phyloP scores from a whole-genome alignment of 2,329 filamentous ascomycete genomes.

The Xylariaceae sp. region DNA sequence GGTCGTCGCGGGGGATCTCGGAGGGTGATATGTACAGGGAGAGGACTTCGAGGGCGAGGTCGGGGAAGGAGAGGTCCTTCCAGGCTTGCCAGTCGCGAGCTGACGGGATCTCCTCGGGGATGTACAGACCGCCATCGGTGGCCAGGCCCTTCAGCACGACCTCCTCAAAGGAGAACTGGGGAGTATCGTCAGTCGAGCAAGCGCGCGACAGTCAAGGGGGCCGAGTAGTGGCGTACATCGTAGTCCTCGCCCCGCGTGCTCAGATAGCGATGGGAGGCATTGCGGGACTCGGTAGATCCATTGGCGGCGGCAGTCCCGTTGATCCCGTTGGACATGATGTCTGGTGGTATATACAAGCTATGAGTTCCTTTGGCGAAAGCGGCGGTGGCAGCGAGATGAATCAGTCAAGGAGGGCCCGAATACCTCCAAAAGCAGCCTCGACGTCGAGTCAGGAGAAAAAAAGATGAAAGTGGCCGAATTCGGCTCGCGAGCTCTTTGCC shows the following conservation, averaged over 20 bases:
- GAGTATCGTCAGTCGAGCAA: constrained; percentile 1
- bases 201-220: constrained; percentile 3
- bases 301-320: constrained; percentile 27
- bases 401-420: too few species aligned
- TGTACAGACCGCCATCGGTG: constrained; percentile 79
- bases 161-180: constrained; percentile 78
- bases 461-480: constrained; percentile 9
- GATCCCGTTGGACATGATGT: constrained; percentile 32
- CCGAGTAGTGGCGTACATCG: constrained; percentile 29
- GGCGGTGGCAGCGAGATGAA: too few species aligned
- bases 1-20: constrained; percentile 74
- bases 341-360: too few species aligned
- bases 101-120: constrained; percentile 71
- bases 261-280: constrained; percentile 41
- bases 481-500: constrained; percentile 11
- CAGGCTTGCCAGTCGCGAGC: constrained; percentile 56
- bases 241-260: constrained; percentile 44
- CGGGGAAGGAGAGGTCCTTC: constrained; percentile 70
- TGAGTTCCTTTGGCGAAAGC: too few species aligned
- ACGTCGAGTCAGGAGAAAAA: background rate
- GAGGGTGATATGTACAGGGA: constrained; percentile 76
- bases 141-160: constrained; percentile 86
- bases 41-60: constrained; percentile 78
- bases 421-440: background rate
- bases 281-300: constrained; percentile 30